Evolutionary conservation across 2,329 filamentous ascomycete species (phyloP).

Genomic region (Calonectria crousiana): DNA sequence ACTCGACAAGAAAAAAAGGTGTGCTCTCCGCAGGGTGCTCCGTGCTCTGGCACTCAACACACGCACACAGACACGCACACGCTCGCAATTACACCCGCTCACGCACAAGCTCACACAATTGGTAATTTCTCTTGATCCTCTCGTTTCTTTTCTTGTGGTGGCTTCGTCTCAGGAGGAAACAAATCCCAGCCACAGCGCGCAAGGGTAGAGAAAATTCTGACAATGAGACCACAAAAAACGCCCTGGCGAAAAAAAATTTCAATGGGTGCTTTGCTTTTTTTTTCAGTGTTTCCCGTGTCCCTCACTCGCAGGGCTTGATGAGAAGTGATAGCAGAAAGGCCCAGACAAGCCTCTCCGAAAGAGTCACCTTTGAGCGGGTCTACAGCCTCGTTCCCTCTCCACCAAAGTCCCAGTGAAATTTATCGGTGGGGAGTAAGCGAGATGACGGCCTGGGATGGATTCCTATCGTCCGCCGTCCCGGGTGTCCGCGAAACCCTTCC

Average conservation of each 20-base stretch:
- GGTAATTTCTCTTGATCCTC: conserved; percentile 22
- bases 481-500: conserved; percentile 43
- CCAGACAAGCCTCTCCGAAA: conserved; percentile 33
- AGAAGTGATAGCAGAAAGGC: conserved; percentile 26
- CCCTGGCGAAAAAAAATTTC: conserved; percentile 13
- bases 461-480: conserved; percentile 44
- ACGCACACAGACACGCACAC: conserved; percentile 34
- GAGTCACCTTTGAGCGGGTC: conserved; percentile 30
- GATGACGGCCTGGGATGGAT: conserved; percentile 47
- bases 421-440: conserved; percentile 51
- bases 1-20: neutral
- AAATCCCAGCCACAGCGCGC: conserved; percentile 31
- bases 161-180: conserved; percentile 27
- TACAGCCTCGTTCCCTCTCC: conserved; percentile 30
- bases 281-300: conserved; percentile 15
- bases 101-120: conserved; percentile 31
- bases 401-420: conserved; percentile 48
- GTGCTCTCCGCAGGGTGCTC: conserved; percentile 24
- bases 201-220: conserved; percentile 29
- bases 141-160: conserved; percentile 32
- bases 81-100: conserved; percentile 20
- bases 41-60: conserved; percentile 32
- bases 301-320: conserved; percentile 28
- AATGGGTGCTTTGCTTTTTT: conserved; percentile 25
- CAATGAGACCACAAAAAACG: conserved; percentile 23